Evolutionary conservation across 805 yeast genomes (phyloP), one percentile per base, ranked within the genome.

Genomic region (Kodamaea hsintzibuensis): DNA sequence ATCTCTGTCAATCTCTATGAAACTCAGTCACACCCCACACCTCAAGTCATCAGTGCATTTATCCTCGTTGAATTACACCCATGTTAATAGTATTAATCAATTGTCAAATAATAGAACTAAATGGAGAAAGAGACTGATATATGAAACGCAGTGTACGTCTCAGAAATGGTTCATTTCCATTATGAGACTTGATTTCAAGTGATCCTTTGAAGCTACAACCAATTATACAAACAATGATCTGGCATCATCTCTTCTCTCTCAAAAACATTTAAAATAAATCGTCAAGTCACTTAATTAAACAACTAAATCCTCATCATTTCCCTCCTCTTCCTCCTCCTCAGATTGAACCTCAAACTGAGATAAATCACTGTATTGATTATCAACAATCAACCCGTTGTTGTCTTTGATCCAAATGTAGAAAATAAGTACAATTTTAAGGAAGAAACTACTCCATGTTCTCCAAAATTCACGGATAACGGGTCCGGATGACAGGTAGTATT

Each of bases 361-460:
- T 17, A 45, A 45, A 27, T 45, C 48, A 4, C 19, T 30, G 33
- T 17, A 27, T 5, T 45, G 39, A 13, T 27, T 27, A 30, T 69
- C 70, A 16, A 65, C 52, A 14, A 67, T 52, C 50, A 69, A 60
- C 8, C 72, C 74, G 52, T 63, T 61, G 52, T 69, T 69, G 42
- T 64, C 66, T 46, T 59, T 68, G 42, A 69, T 61, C 74, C 74
- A 70, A 48, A 69, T 64, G 51, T 53, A 58, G 53, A 62, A 70
- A 9, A 69, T 45, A 12, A 52, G 43, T 7, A 51, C 19, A 55
- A 68, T 54, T 10, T 53, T 25, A 10, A 55, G 13, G 49, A 63
- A 57, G 48, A 55, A 47, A 14, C 52, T 30, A 5, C 58, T 14
- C 46, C 54, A 53, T 14, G 50, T 42, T 38, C 49, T 51, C 64